Percentiles rank a stretch among this genome's conserved stretches.
phyloP scores from a whole-genome alignment of 2,329 filamentous ascomycete species.

The Cladosporium sp. region DNA sequence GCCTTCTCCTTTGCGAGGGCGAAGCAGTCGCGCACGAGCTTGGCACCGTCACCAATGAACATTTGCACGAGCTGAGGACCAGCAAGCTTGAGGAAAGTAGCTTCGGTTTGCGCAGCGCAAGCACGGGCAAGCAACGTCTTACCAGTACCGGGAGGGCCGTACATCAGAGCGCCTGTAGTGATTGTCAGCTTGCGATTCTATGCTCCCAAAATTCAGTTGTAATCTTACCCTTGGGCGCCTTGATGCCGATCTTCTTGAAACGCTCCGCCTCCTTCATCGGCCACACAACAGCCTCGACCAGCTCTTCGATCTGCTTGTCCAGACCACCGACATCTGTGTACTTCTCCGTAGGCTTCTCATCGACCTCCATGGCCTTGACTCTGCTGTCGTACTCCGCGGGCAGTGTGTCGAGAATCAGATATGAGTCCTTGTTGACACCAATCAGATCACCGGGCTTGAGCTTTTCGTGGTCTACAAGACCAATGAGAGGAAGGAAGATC shows the following conservation, averaged over 20 bases:
- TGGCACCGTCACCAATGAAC: conserved; percentile 98
- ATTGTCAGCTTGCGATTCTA: conserved; percentile 18
- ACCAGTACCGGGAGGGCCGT: conserved; percentile 86
- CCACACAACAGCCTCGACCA: conserved; percentile 98
- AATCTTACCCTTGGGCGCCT: conserved; percentile 86
- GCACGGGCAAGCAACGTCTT: conserved; percentile 92
- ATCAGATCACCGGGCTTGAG: conserved; percentile 96
- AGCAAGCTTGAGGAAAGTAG: conserved; percentile 97
- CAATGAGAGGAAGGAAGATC: conserved; percentile 96
- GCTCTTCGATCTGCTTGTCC: conserved; percentile 98
- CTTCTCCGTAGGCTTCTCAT: conserved; percentile 99
- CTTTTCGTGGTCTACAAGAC: conserved; percentile 90
- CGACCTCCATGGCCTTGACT: conserved; percentile 99
- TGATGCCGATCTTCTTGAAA: conserved; percentile 99
- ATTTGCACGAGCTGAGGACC: conserved; percentile 98
- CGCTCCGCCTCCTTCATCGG: conserved; percentile 99
- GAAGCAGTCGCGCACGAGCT: conserved; percentile 96
- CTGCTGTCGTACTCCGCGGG: conserved; percentile 98
- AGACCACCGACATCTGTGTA: conserved; percentile 97
- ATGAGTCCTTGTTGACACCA: conserved; percentile 98
- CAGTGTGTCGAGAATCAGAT: conserved; percentile 92
- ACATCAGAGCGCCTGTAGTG: conserved; percentile 85
- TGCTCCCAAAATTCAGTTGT: background rate
- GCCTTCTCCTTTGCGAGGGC: conserved; percentile 98
- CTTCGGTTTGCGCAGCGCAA: conserved; percentile 95